Conservation (phyloP, 345 rosid species). For the Nasturtium officinale region DNA sequence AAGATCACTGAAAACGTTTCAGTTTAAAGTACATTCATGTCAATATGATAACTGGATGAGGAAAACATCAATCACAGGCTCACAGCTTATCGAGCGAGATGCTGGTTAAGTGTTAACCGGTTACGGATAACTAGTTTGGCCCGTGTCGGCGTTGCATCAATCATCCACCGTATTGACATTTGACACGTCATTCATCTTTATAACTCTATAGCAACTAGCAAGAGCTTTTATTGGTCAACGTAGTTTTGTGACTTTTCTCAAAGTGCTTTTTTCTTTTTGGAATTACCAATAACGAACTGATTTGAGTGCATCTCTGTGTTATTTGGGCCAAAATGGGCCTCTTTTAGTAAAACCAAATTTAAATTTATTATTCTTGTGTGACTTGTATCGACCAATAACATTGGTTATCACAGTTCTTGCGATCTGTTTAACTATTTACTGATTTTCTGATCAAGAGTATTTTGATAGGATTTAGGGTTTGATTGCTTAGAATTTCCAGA, state of each 20-base stretch:
- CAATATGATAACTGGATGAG: neutral
- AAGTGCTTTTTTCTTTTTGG: neutral
- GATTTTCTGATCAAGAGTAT: slow-evolving; percentile 3
- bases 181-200: no score
- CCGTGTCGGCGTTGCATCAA: no score
- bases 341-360: neutral
- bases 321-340: slow-evolving; percentile 23
- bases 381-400: no score
- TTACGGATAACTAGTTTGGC: no score
- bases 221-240: no score
- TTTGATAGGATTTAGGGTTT: slow-evolving; percentile 6
- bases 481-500: neutral
- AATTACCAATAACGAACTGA: neutral
- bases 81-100: no score
- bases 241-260: neutral
- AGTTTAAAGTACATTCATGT: neutral
- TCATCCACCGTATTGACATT: no score
- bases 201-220: no score
- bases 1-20: neutral
- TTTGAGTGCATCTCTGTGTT: neutral
- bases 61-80: no score
- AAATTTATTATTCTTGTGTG: neutral
- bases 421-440: neutral
- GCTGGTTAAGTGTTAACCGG: no score
- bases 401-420: neutral